Conservation (phyloP, 176 grass and related monocot genomes). For the Bothriochloa decipiens region DNA sequence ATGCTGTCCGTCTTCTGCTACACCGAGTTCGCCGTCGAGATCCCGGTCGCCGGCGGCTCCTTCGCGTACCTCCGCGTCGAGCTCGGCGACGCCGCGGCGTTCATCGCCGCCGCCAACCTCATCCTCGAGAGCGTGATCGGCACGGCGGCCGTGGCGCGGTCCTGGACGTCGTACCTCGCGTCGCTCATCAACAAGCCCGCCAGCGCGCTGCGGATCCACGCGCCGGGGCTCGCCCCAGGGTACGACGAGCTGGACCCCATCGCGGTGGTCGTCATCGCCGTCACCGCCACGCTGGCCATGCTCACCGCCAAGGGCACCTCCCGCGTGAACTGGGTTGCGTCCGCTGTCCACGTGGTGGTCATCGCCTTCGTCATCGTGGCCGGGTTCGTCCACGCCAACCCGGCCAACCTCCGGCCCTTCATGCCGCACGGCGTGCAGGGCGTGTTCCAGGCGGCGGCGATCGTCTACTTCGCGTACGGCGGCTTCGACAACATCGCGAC, state of each 20-base stretch:
- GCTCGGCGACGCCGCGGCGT: slow-evolving; percentile 84
- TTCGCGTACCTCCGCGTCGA: slow-evolving; percentile 94
- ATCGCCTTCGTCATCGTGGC: slow-evolving; percentile 78
- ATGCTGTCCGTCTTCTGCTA: slow-evolving; percentile 98
- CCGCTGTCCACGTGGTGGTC: slow-evolving; percentile 58
- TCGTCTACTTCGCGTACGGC: slow-evolving; percentile 92
- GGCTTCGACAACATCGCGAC: slow-evolving; percentile 95
- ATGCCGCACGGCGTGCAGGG: slow-evolving; percentile 69
- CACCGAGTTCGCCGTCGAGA: slow-evolving; percentile 94
- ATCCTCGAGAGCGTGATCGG: slow-evolving; percentile 89
- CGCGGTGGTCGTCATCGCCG: slow-evolving; percentile 60
- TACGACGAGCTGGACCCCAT: slow-evolving; percentile 85
- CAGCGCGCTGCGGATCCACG: slow-evolving; percentile 58
- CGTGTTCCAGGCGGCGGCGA: slow-evolving; percentile 82
- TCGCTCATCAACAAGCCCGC: slow-evolving; percentile 64
- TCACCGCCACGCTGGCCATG: slow-evolving; percentile 68
- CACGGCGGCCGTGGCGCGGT: slow-evolving; percentile 64
- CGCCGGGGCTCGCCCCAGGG: slow-evolving; percentile 44
- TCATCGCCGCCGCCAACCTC: slow-evolving; percentile 83
- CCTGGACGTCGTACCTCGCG: slow-evolving; percentile 88
- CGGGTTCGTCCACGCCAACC: slow-evolving; percentile 64
- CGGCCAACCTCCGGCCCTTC: slow-evolving; percentile 73
- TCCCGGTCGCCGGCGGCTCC: slow-evolving; percentile 76
- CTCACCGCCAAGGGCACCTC: slow-evolving; percentile 75
- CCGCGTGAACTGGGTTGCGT: slow-evolving; percentile 82